These are phyloP conservation scores for Coleophoma crateriformis DNA, from an alignment of 2,329 filamentous ascomycete species.

Conservation along the genomic window DNA sequence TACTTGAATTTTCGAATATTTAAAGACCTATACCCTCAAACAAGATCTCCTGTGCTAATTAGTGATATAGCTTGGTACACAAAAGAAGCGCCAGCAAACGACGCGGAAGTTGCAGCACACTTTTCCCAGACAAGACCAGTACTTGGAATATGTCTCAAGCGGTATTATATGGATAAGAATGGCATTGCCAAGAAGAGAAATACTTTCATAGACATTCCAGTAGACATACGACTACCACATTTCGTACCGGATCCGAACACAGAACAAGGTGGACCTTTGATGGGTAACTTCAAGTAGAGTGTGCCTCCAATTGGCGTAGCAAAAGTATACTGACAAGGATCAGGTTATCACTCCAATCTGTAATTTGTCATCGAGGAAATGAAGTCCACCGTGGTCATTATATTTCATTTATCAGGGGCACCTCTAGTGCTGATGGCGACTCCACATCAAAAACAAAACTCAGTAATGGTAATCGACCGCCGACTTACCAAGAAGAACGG, in stretches of 20 bases:
- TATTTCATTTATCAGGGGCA: constrained; percentile 75
- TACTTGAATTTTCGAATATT: constrained; percentile 15
- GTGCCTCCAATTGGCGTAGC: neutral
- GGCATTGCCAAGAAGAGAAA: constrained; percentile 67
- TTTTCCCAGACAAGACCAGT: constrained; percentile 80
- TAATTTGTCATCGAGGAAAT: constrained; percentile 85
- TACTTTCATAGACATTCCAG: constrained; percentile 86
- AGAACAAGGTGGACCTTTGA: constrained; percentile 55
- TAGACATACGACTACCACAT: constrained; percentile 76
- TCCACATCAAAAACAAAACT: constrained; percentile 41
- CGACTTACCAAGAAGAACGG: constrained; percentile 63
- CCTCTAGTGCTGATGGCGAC: constrained; percentile 56
- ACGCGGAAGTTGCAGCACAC: constrained; percentile 81
- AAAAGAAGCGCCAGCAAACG: constrained; percentile 54
- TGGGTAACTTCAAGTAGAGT: constrained; percentile 73
- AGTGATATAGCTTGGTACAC: constrained; percentile 73
- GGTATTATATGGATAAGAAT: constrained; percentile 70
- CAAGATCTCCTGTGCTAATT: constrained; percentile 27
- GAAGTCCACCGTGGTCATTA: constrained; percentile 90
- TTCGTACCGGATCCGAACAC: constrained; percentile 79
- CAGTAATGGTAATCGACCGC: constrained; percentile 40
- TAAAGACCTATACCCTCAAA: constrained; percentile 1
- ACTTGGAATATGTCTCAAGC: constrained; percentile 86
- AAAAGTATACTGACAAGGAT: neutral
- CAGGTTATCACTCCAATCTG: constrained; percentile 73